Evolutionary conservation across 441 rosid species (phyloP).

Genomic region (Populus hybrid): DNA sequence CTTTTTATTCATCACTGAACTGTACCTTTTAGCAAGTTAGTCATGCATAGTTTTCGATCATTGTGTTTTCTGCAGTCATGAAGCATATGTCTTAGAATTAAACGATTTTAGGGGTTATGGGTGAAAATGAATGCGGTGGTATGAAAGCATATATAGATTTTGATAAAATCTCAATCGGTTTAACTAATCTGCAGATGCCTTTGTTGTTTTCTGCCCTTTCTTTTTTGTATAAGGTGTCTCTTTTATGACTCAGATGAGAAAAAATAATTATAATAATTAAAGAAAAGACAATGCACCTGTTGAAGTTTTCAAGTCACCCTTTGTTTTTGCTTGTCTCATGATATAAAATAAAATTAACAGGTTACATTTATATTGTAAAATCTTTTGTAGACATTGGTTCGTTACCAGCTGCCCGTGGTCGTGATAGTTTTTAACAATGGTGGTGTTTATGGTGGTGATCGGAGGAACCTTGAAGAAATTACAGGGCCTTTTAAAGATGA

Average conservation of each 20-base stretch:
- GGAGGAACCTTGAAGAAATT: slow-evolving; percentile 78
- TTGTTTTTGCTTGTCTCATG: not conserved
- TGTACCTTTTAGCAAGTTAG: not conserved
- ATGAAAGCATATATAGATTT: not conserved
- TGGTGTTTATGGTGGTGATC: slow-evolving; percentile 89
- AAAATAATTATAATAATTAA: no score
- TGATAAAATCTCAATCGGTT: not conserved
- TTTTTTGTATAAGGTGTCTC: no score
- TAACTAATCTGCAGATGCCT: not conserved
- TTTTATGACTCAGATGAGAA: no score
- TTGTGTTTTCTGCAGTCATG: not conserved
- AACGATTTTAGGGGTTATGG: not conserved
- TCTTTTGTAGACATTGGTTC: slow-evolving; percentile 68
- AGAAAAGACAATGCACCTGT: not conserved
- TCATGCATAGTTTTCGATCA: no score
- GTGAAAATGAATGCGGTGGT: not conserved
- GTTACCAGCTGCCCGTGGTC: slow-evolving; percentile 82
- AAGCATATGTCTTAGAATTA: not conserved
- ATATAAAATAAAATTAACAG: not conserved
- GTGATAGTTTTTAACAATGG: slow-evolving; percentile 93
- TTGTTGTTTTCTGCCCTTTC: not conserved
- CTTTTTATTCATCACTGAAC: not conserved
- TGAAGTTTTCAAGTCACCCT: not conserved
- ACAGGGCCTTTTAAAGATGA: slow-evolving; percentile 75
- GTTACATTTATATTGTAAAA: not conserved